Conservation (phyloP, 2,329 filamentous ascomycete species). For the Aureobasidium sp. region DNA sequence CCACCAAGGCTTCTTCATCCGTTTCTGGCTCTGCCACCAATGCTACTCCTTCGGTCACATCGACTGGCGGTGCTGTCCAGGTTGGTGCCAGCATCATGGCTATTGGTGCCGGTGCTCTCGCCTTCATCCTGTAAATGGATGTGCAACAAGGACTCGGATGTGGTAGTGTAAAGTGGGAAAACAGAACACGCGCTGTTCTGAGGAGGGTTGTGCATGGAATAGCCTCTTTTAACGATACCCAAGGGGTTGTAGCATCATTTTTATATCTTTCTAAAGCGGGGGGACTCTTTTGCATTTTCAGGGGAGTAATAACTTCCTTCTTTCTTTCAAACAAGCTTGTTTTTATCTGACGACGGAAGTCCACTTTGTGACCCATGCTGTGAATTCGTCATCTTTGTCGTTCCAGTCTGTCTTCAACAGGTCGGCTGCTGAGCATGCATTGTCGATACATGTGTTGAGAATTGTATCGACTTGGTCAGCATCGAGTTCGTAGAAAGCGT, state of each 20-base stretch:
- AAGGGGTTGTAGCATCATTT: neutral
- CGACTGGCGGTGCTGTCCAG: slow-evolving; percentile 10
- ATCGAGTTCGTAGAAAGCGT: slow-evolving; percentile 63
- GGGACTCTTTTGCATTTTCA: neutral
- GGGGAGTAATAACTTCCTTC: neutral
- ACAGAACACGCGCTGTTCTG: neutral
- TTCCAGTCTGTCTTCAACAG: slow-evolving; percentile 54
- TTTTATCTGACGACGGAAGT: slow-evolving; percentile 21
- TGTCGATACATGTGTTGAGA: slow-evolving; percentile 52
- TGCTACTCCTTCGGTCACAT: neutral
- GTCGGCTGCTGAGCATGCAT: slow-evolving; percentile 49
- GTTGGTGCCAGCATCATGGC: slow-evolving; percentile 8
- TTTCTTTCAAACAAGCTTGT: neutral
- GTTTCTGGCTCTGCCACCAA: neutral
- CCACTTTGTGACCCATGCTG: slow-evolving; percentile 61
- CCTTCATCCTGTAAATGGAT: neutral
- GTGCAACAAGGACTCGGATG: neutral
- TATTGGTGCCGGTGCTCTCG: slow-evolving; percentile 8
- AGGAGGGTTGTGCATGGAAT: neutral
- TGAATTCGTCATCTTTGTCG: slow-evolving; percentile 64
- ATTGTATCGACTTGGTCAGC: slow-evolving; percentile 47
- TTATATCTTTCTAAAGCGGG: neutral
- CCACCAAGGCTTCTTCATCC: neutral
- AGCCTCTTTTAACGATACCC: slow-evolving; percentile 6
- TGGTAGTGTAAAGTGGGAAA: neutral